These are phyloP conservation scores for Didymella arachidicola DNA, from an alignment of 2,329 filamentous ascomycete species.

Conservation along the genomic window DNA sequence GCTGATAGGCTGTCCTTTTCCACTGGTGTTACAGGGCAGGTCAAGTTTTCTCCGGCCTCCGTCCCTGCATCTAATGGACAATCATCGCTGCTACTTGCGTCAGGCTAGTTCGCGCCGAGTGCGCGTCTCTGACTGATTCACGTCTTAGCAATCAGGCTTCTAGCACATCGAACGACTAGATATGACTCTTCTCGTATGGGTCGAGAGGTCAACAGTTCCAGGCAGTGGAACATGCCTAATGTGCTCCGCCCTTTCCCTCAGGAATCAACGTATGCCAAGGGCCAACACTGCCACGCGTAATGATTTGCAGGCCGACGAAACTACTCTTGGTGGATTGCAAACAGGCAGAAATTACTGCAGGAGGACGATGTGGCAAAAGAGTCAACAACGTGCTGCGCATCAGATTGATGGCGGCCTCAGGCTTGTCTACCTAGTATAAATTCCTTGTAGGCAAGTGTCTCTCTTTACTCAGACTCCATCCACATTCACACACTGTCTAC, in stretches of 20 bases:
- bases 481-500: constrained; percentile 1
- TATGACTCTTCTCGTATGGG: constrained; percentile 8
- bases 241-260: constrained; percentile 16
- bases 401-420: constrained; percentile 1
- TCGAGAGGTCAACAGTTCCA: not conserved
- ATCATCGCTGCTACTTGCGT: constrained; percentile 10
- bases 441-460: not conserved
- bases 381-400: not conserved
- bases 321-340: constrained; percentile 4
- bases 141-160: constrained; percentile 5
- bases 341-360: constrained; percentile 7
- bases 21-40: constrained; percentile 7
- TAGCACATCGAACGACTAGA: not conserved
- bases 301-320: constrained; percentile 4
- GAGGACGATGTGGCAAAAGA: not conserved
- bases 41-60: constrained; percentile 1
- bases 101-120: not conserved
- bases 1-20: not conserved
- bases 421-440: constrained; percentile 13
- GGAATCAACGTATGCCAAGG: not conserved
- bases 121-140: constrained; percentile 3
- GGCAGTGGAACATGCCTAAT: not conserved
- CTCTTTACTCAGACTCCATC: not conserved
- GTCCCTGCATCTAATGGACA: constrained; percentile 12
- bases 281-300: constrained; percentile 17